Evolutionary conservation across 352 stramenopile species (phyloP), one percentile per base, ranked within the genome.

Genomic region (Albugo candida): DNA sequence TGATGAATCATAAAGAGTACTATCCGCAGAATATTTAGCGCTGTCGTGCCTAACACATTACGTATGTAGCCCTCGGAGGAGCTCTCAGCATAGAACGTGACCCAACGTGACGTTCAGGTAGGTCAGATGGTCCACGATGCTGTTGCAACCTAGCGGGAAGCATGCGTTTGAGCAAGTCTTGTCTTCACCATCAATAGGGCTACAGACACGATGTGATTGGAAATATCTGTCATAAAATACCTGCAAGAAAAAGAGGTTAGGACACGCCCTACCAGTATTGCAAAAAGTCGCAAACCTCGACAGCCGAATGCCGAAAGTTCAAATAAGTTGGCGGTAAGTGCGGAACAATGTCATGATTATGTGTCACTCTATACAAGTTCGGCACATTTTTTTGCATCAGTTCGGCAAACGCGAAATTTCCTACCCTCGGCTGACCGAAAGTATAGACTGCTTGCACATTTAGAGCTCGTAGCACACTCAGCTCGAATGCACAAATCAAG

Each of bases 61-160:
- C n/a, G 24, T 31, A 31, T 31, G 24, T 31, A 31, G 24, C 24
- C 24, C 24, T n/a, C 24, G 24, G 24, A 10, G 3, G 24, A 31
- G 17, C 17, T 3, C 20, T 61, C 65, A 89, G 61, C 77, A 89
- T 36, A 84, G 72, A 47, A 89, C 63, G 56, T 89, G 77, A 56
- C 77, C 86, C 73, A 89, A 85, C 13, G 77, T 83, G 46, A 89
- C 77, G 59, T 89, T 89, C 47, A 89, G 58, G 60, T 89, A 89
- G 47, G 69, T 85, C 45, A 89, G 65, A 48, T 89, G 77, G 57
- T 89, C 77, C 11, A 85, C 68, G 42, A 89, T 72, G 50, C 77
- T 89, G 4, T 70, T 84, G 57, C 74, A 84, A 6, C 71, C 63
- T 31, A 83, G 82, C 0, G 70, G 67, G 8, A 70, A 80, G 60